Percentiles rank a stretch among this genome's conserved stretches.
Conservation (phyloP, 208 protist genomes). For the Trypanosoma conorhini region DNA sequence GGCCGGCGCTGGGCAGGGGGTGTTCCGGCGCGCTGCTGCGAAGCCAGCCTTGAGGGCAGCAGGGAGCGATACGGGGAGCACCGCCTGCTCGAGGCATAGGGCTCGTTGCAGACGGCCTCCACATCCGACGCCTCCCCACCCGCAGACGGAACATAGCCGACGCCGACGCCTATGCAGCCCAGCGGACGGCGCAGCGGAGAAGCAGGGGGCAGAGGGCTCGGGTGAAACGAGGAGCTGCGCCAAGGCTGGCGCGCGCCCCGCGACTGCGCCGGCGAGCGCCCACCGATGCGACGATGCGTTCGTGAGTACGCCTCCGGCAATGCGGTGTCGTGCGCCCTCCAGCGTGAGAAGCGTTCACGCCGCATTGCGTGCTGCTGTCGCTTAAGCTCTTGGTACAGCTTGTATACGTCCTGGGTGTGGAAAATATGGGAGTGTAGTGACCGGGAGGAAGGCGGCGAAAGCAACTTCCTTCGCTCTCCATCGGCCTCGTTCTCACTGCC, state of each 20-base stretch:
- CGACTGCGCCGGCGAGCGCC: neutral
- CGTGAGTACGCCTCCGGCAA: neutral
- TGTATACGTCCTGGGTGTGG: conserved; percentile 20
- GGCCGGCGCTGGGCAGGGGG: neutral
- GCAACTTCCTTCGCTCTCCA: neutral
- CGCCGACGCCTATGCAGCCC: conserved; percentile 63
- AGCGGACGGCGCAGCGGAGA: conserved; percentile 55
- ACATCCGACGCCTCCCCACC: neutral
- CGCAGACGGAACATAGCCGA: conserved; percentile 39
- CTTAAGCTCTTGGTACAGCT: conserved; percentile 26
- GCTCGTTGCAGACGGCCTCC: neutral
- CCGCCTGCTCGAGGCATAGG: neutral
- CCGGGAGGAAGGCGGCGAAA: neutral
- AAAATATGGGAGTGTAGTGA: conserved; percentile 11
- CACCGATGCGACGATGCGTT: neutral
- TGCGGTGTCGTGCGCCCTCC: neutral
- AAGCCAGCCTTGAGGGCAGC: neutral
- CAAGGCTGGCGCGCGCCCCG: conserved; percentile 33
- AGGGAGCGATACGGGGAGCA: neutral
- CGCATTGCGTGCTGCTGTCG: conserved; percentile 8
- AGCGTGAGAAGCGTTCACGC: conserved; percentile 8
- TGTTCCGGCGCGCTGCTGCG: neutral
- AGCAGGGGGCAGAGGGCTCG: conserved; percentile 29
- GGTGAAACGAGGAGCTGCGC: conserved; percentile 39
- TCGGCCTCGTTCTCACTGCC: neutral